phyloP scores from a whole-genome alignment of 371 early-diverging fungal genomes.

The Chytridium lagenaria region DNA sequence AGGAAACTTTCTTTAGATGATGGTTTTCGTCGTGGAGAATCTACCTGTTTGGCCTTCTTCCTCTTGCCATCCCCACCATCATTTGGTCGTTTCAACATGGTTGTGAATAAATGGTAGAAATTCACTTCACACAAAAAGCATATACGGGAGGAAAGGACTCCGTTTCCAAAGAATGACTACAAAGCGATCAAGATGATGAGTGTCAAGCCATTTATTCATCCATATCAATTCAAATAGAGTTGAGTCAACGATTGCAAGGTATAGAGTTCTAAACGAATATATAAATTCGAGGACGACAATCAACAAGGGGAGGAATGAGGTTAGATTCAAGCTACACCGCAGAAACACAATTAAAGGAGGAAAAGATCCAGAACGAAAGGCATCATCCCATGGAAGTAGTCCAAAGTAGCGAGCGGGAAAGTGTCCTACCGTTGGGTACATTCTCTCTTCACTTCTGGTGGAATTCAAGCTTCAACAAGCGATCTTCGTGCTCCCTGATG shows the following conservation, averaged over 20 bases:
- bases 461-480: conserved; percentile 46
- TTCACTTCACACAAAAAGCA: neutral
- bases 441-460: conserved; percentile 45
- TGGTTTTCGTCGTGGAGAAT: neutral
- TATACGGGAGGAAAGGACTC: neutral
- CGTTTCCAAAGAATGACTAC: too few species aligned
- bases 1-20: neutral
- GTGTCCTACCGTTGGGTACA: too few species aligned
- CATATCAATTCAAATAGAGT: neutral
- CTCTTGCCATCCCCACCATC: conserved; percentile 3
- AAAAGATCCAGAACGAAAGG: neutral
- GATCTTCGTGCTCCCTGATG: conserved; percentile 37
- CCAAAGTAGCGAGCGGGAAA: too few species aligned
- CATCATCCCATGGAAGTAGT: too few species aligned
- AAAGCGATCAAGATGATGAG: neutral
- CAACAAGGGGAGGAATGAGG: too few species aligned
- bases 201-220: neutral
- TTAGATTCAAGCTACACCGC: too few species aligned
- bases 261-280: too few species aligned
- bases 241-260: too few species aligned
- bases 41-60: conserved; percentile 4
- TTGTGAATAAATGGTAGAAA: neutral
- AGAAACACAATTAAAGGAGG: too few species aligned
- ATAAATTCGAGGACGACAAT: too few species aligned
- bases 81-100: neutral